Evolutionary conservation across 176 grass and related monocot species (phyloP).

Genomic region (sorghum (Sorghum bicolor)): Sorghum_bicolor_NCBIv3 NC_012872.2:57351001-57351500

Average conservation of each 20-base stretch:
- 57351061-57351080: conserved; percentile 13
- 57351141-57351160: not conserved
- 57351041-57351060: not conserved
- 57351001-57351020: conserved; percentile 98
- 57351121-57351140: not conserved
- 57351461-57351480: not conserved
- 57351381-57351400: not conserved
- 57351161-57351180: not conserved
- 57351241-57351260: not conserved
- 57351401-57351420: conserved; percentile 9
- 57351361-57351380: not conserved
- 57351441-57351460: not conserved
- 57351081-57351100: not conserved
- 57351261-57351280: not conserved
- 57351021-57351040: conserved; percentile 30
- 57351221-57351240: not conserved
- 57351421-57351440: not conserved
- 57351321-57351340: not conserved
- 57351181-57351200: not conserved
- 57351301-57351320: not conserved
- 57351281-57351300: not conserved
- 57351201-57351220: not conserved
- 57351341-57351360: not conserved
- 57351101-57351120: conserved; percentile 1
- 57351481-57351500: not conserved